Evolutionary conservation across 106 monocot species (phyloP), one percentile per base, ranked within the genome.

Genomic region (Allium fistulosum): DNA sequence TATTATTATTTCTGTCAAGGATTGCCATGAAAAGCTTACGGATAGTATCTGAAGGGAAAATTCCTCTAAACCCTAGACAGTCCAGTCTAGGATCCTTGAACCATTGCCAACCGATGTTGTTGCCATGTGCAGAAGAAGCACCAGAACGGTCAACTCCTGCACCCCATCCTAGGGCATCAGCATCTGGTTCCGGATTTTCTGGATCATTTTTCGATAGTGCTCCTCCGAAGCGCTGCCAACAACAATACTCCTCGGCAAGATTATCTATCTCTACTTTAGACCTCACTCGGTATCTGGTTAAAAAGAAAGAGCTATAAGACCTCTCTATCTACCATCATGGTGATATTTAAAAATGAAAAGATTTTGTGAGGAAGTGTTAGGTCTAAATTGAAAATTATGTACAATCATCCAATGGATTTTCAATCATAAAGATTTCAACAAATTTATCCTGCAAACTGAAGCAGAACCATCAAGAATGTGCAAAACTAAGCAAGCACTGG

Each of bases 231-330:
- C 81, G 80, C 62, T 99, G 99, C 99, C 99, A 99, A 67, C 99
- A 99, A 26, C 67, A 75, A 58, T 83, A 88, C 10, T 99, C 80
- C 46, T 77, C 57, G 6, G 76, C 75, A 50, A 75, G 84, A 73
- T 90, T 83, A 11, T 93, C 93, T 68, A 99, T 99, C 69, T 99
- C 99, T 65, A 99, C 90, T 65, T 85, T 93, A 17, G 99, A 82
- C 61, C 99, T 90, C 62, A 99, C 70, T 16, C 85, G 73, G 51
- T 90, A 93, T 69, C 99, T 99, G 75, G 13, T 57, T 66, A 18
- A 71, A 18, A 70, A 22, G 46, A 26, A 73, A 6, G 51, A 74
- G 59, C 57, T 49, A 46, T 73, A 65, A 50, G 16, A 50, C 17
- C 37, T 37, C 37, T 37, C 37, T 37, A 37, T 5, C 37, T 37